Percentiles rank a stretch among this genome's conserved stretches.
Evolutionary conservation across 1,139 yeast genomes (phyloP).

Genomic region (Lodderomyces theae): DNA sequence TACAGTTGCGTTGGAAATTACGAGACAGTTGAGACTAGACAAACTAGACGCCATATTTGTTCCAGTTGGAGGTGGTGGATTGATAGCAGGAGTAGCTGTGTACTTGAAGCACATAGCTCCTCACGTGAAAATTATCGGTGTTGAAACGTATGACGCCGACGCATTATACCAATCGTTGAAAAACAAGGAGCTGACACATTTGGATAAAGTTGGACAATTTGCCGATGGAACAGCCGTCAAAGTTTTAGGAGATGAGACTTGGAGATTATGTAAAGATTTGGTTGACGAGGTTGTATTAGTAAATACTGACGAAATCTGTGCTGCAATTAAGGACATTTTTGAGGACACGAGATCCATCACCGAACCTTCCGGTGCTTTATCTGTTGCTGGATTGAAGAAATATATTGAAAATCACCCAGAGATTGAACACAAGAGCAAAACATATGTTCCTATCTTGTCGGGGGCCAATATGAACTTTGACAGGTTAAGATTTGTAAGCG

Average conservation of each 20-base stretch:
- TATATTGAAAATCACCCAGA: conserved; percentile 67
- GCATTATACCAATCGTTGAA: conserved; percentile 78
- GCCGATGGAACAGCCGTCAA: conserved; percentile 99
- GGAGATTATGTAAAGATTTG: conserved; percentile 70
- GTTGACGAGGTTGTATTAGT: conserved; percentile 89
- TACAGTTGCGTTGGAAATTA: conserved; percentile 87
- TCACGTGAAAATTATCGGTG: conserved; percentile 91
- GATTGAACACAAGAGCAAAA: conserved; percentile 65
- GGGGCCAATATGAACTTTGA: conserved; percentile 99
- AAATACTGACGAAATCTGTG: conserved; percentile 92
- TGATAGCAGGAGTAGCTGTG: conserved; percentile 85
- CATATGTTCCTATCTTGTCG: conserved; percentile 81
- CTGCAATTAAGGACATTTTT: conserved; percentile 94
- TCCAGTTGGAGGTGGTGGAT: conserved; percentile 97
- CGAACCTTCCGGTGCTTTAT: conserved; percentile 96
- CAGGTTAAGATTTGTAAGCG: conserved; percentile 93
- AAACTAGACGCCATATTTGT: conserved; percentile 84
- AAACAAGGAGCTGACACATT: conserved; percentile 49
- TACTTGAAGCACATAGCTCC: conserved; percentile 96
- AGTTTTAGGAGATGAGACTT: conserved; percentile 85
- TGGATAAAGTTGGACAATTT: conserved; percentile 84
- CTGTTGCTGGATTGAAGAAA: conserved; percentile 91
- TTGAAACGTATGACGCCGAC: conserved; percentile 93
- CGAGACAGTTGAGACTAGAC: conserved; percentile 79
- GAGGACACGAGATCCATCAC: conserved; percentile 93